Conservation (phyloP, 2,329 filamentous ascomycete species). For the Tolypocladium tropicale region DNA sequence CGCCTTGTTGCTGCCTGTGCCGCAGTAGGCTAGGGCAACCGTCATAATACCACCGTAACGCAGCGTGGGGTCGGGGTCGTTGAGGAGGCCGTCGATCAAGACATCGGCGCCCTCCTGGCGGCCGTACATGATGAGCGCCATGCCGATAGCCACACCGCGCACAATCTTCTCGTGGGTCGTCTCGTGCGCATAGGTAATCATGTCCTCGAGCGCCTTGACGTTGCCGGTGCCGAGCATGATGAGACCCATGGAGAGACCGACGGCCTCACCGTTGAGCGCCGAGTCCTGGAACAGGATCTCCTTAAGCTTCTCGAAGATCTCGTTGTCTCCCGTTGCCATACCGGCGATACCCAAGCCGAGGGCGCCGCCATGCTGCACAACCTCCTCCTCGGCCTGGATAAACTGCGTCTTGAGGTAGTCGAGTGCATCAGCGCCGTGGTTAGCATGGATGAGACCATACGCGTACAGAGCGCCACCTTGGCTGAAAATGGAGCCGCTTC, state of each 20-base stretch:
- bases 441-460: slow-evolving; percentile 91
- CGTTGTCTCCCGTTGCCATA: slow-evolving; percentile 88
- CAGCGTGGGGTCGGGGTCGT: slow-evolving; percentile 86
- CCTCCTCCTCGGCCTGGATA: slow-evolving; percentile 69
- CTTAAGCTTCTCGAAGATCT: slow-evolving; percentile 86
- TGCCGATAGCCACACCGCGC: slow-evolving; percentile 85
- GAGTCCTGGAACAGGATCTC: slow-evolving; percentile 86
- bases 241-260: slow-evolving; percentile 90
- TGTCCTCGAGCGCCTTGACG: slow-evolving; percentile 82
- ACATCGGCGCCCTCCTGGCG: slow-evolving; percentile 92
- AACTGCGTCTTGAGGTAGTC: slow-evolving; percentile 72
- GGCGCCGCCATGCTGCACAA: slow-evolving; percentile 93
- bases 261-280: slow-evolving; percentile 91
- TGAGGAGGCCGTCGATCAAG: slow-evolving; percentile 84
- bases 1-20: slow-evolving; percentile 96
- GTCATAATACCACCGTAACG: slow-evolving; percentile 98
- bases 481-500: slow-evolving; percentile 81
- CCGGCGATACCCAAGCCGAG: slow-evolving; percentile 91
- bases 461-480: slow-evolving; percentile 94
- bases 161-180: slow-evolving; percentile 99
- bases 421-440: slow-evolving; percentile 85
- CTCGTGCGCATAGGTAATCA: slow-evolving; percentile 96
- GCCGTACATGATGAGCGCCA: slow-evolving; percentile 97
- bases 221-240: slow-evolving; percentile 99
- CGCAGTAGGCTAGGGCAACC: slow-evolving; percentile 94